Evolutionary conservation across 225 moss, liverwort and hornwort genomes (phyloP).

Genomic region (Marchantia polymorpha): DNA sequence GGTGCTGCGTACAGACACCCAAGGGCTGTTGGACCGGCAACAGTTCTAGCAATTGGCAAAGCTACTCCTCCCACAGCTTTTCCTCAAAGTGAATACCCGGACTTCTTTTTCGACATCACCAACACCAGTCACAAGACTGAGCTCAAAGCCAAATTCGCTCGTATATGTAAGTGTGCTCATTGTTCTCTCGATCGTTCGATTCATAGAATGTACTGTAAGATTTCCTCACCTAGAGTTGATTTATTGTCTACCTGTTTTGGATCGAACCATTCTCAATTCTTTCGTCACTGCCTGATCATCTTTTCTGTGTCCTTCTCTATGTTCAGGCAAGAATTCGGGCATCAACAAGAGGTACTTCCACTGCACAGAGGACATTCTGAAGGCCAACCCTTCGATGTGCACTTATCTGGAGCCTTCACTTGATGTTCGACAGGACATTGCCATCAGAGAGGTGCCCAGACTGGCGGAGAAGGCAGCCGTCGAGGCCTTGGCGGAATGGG

Average conservation of each 20-base stretch:
- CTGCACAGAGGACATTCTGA: constrained; percentile 44
- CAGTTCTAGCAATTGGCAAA: constrained; percentile 23
- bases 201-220: no score
- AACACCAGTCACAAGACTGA: constrained; percentile 17
- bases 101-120: constrained; percentile 29
- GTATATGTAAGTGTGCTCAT: constrained; percentile 15
- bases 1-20: background rate
- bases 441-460: constrained; percentile 62
- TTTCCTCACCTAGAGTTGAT: no score
- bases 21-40: constrained; percentile 24
- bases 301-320: no score
- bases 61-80: constrained; percentile 16
- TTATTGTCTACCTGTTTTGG: no score
- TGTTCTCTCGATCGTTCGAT: no score
- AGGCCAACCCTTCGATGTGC: constrained; percentile 40
- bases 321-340: constrained; percentile 46
- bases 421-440: constrained; percentile 45
- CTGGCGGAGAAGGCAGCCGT: constrained; percentile 48
- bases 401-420: constrained; percentile 39
- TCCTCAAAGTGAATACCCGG: constrained; percentile 28
- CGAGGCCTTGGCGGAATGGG: constrained; percentile 55
- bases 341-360: constrained; percentile 56
- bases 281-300: no score
- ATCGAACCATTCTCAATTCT: no score
- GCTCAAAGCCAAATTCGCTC: constrained; percentile 23